Base-by-base conservation (phyloP, 1,139 yeast genomes). In the Debaryomycetaceae sp. region DNA sequence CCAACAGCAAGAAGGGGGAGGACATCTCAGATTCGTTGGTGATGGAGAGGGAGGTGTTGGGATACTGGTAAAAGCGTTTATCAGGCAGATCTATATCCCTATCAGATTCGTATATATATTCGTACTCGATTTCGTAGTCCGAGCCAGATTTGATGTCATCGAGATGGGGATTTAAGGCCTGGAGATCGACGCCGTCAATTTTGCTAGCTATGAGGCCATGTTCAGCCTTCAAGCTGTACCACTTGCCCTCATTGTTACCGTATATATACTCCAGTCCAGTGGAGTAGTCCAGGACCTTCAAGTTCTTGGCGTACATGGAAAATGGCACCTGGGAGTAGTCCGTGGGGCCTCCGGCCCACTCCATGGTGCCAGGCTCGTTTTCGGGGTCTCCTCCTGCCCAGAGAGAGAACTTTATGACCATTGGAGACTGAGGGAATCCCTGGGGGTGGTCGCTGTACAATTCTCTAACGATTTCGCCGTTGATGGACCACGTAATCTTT, bases 381-480 rank as follows among this genome's bases (percentile, higher is more conserved):
- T 43, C 40, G 11, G 53, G 55, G 41, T 69, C 74, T 0, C 75
- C 76, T 5, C 72, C 73, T 0, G 67, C 71, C 75, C 75, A 70
- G 26, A 69, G 47, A 49, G 73, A 65, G 29, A 69, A 49, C 39
- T 57, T 61, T n/a, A 70, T 48, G 5, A 55, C 55, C 73, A 67
- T 66, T 18, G 76, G 76, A 5, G 70, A 57, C 5, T 46, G 29
- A 3, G 76, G 75, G 36, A 52, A 62, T 8, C 73, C 73, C 35
- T 67, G 64, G 4, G 43, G 43, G 31, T 54, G 52, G 15, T 42
- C 41, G 4, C 47, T 41, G 5, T 34, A 34, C 5, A 67, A 48
- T 4, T 36, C 50, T 32, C 77, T 50, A 2, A 66, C 59, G 1
- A 55, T 44, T 8, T 40, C 39, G 5, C 61, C 70, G 43, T 70